Conservation (phyloP, 2,329 filamentous ascomycete species). For the Nigrospora osmanthi region DNA sequence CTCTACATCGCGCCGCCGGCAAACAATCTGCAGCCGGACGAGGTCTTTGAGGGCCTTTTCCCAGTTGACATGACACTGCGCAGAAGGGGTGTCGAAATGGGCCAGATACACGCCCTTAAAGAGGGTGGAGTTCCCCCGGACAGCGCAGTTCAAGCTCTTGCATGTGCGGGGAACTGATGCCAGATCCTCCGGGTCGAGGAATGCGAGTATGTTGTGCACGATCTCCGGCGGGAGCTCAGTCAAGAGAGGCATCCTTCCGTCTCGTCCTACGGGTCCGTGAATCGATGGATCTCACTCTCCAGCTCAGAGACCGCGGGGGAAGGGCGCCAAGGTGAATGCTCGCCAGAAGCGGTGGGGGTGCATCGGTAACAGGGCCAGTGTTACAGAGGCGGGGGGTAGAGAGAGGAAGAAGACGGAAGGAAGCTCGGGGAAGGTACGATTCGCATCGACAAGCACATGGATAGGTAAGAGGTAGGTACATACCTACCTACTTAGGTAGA, state of each 20-base stretch:
- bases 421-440: no score
- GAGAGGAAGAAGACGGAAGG: no score
- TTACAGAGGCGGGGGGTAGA: no score
- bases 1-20: conserved; percentile 19
- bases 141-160: conserved; percentile 41
- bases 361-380: no score
- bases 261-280: no score
- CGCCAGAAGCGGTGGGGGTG: no score
- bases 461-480: no score
- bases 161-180: conserved; percentile 43
- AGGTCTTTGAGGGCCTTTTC: conserved; percentile 33
- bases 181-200: conserved; percentile 50
- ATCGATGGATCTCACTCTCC: no score
- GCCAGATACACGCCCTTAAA: conserved; percentile 55
- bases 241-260: conserved; percentile 20
- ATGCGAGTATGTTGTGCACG: conserved; percentile 50
- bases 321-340: no score
- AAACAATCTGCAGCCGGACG: conserved; percentile 35
- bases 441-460: no score
- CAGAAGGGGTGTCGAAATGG: conserved; percentile 35
- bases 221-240: conserved; percentile 52
- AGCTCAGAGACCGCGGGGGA: no score
- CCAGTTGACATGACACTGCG: conserved; percentile 30
- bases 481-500: no score
- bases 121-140: conserved; percentile 50